phyloP scores from a whole-genome alignment of 1,139 yeast genomes.

The Debaryomyces robertsiae region DNA sequence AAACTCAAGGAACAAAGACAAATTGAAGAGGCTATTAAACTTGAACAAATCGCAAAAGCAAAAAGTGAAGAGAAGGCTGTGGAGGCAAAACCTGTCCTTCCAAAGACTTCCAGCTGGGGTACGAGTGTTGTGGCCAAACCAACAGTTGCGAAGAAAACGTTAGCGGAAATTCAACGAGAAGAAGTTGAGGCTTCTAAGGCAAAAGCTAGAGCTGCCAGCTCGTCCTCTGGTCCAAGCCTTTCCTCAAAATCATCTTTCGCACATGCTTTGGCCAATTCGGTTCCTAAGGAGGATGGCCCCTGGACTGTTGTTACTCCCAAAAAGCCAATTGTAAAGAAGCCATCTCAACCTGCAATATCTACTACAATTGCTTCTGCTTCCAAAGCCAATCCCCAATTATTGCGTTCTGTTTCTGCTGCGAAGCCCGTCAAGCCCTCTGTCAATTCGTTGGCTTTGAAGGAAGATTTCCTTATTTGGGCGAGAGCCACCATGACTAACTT shows the following conservation, averaged over 20 bases:
- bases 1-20: slow-evolving; percentile 44
- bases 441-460: slow-evolving; percentile 39
- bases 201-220: slow-evolving; percentile 27
- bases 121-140: slow-evolving; percentile 22
- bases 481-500: slow-evolving; percentile 71
- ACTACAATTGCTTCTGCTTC: slow-evolving; percentile 24
- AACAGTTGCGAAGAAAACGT: slow-evolving; percentile 34
- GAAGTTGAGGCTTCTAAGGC: slow-evolving; percentile 44
- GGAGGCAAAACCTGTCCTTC: slow-evolving; percentile 38
- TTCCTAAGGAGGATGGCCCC: slow-evolving; percentile 34
- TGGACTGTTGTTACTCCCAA: slow-evolving; percentile 49
- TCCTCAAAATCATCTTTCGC: slow-evolving; percentile 32
- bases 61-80: slow-evolving; percentile 23
- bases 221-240: slow-evolving; percentile 18
- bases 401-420: slow-evolving; percentile 50
- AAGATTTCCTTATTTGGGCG: slow-evolving; percentile 87
- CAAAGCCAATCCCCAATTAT: slow-evolving; percentile 43
- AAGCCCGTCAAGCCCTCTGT: slow-evolving; percentile 29
- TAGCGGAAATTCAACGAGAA: slow-evolving; percentile 50
- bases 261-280: slow-evolving; percentile 29
- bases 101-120: slow-evolving; percentile 63
- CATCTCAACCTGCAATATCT: slow-evolving; percentile 24
- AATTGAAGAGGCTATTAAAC: slow-evolving; percentile 33
- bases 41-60: slow-evolving; percentile 31
- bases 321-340: slow-evolving; percentile 29